Evolutionary conservation across 106 monocot species (phyloP), one percentile per base, ranked within the genome.

Genomic region (Amphibolis antarctica): DNA sequence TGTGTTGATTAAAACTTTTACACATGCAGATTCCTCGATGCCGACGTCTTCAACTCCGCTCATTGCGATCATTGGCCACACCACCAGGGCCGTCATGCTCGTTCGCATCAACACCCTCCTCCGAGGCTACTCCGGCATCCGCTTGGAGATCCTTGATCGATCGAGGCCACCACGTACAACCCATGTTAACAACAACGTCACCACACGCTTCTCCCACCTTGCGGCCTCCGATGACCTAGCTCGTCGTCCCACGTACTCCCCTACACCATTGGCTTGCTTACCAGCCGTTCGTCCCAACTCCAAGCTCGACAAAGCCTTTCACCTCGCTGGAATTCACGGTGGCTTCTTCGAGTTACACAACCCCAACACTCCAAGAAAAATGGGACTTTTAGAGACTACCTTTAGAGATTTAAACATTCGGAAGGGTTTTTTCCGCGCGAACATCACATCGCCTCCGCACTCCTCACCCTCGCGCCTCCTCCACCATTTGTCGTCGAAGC

Each of bases 321-420:
- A 62, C 47, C 78, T 63, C 0, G 85, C 83, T 17, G 85, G 85
- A 1, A 83, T 93, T 42, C 23, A 69, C 5, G 42, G 57, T 23
- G 74, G 75, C 13, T 85, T 85, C 79, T 94, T 94, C 63, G 82
- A 92, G 30, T 68, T 94, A 42, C 89, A 86, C n/a, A n/a, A n/a
- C n/a, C n/a, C n/a, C n/a, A n/a, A n/a, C n/a, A n/a, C n/a, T n/a
- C n/a, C n/a, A n/a, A n/a, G n/a, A n/a, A n/a, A n/a, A n/a, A n/a
- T n/a, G n/a, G n/a, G n/a, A n/a, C n/a, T n/a, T n/a, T n/a, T n/a
- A n/a, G n/a, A n/a, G n/a, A n/a, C n/a, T n/a, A n/a, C n/a, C n/a
- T n/a, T n/a, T n/a, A n/a, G n/a, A n/a, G n/a, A n/a, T n/a, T n/a
- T n/a, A n/a, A n/a, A n/a, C n/a, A n/a, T n/a, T n/a, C n/a, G n/a